Percentiles rank a stretch among this genome's conserved stretches.
These are phyloP conservation scores for Pugionium cornutum DNA, from an alignment of 345 rosid genomes.

Conservation along the genomic window DNA sequence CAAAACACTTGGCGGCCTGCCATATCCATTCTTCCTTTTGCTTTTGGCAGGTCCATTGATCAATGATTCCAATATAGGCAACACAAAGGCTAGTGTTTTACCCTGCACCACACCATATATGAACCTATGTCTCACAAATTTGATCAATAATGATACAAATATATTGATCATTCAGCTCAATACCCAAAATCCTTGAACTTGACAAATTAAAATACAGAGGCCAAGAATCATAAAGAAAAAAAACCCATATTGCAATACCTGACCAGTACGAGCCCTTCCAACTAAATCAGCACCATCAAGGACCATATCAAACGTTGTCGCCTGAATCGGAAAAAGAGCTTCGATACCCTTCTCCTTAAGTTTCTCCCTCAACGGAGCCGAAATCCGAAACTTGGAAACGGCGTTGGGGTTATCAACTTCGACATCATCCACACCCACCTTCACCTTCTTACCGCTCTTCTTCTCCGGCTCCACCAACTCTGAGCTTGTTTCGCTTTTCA, in stretches of 20 bases:
- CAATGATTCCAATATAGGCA: constrained; percentile 89
- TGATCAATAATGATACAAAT: background rate
- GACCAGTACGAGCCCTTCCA: constrained; percentile 96
- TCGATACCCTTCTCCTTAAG: constrained; percentile 76
- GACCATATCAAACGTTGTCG: constrained; percentile 71
- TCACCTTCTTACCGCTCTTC: constrained; percentile 51
- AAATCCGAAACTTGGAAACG: constrained; percentile 68
- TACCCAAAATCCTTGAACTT: too few species aligned
- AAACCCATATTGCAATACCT: constrained; percentile 44
- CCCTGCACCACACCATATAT: constrained; percentile 55
- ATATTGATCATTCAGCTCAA: too few species aligned
- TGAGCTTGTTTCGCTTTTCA: constrained; percentile 56
- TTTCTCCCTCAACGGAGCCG: constrained; percentile 58
- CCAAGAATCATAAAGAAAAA: background rate
- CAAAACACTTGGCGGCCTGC: constrained; percentile 84
- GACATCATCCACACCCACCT: constrained; percentile 47
- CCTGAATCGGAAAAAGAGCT: constrained; percentile 87
- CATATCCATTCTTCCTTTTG: constrained; percentile 69
- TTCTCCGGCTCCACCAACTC: constrained; percentile 42
- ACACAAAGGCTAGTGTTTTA: constrained; percentile 91
- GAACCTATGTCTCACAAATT: too few species aligned
- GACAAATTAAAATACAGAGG: background rate
- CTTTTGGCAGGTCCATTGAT: constrained; percentile 63
- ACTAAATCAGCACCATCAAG: constrained; percentile 83
- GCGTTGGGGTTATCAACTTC: constrained; percentile 64